Evolutionary conservation across 2,329 filamentous ascomycete species (phyloP).

Genomic region (Diaporthe longicolla): DNA sequence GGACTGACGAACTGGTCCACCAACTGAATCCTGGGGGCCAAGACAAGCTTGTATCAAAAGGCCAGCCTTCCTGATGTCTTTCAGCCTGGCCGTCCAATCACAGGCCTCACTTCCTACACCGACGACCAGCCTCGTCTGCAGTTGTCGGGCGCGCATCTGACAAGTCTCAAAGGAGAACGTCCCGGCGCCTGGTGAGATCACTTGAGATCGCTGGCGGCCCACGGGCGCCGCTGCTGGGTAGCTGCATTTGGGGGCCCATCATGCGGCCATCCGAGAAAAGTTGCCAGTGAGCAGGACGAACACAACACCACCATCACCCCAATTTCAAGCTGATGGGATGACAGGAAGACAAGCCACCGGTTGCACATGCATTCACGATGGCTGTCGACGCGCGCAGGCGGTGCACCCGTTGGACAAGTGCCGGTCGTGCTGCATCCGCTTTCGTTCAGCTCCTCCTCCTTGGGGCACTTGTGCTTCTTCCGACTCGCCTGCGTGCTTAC

Average conservation of each 20-base stretch:
- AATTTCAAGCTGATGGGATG: constrained; percentile 1
- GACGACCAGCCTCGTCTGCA: constrained; percentile 28
- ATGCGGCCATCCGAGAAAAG: constrained; percentile 30
- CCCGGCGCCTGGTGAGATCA: constrained; percentile 25
- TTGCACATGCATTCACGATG: constrained; percentile 14
- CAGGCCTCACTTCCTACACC: neutral
- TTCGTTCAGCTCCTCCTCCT: constrained; percentile 17
- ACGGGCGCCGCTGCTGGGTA: constrained; percentile 15
- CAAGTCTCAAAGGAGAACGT: constrained; percentile 27
- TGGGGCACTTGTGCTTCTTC: constrained; percentile 1
- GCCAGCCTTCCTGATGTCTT: constrained; percentile 15
- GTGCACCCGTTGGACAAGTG: constrained; percentile 30
- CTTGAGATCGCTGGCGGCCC: constrained; percentile 13
- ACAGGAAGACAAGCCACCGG: constrained; percentile 24
- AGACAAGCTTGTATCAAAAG: neutral
- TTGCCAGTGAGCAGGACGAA: constrained; percentile 14
- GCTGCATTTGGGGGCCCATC: constrained; percentile 17
- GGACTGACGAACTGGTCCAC: neutral
- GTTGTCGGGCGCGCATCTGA: constrained; percentile 26
- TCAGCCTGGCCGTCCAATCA: constrained; percentile 14
- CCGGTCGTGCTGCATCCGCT: constrained; percentile 26
- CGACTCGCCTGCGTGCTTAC: neutral
- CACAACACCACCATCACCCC: neutral
- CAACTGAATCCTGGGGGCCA: constrained; percentile 6
- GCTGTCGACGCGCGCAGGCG: constrained; percentile 17